Evolutionary conservation across 169 alveolate species (phyloP).

Genomic region (Plasmodium malariae): DNA sequence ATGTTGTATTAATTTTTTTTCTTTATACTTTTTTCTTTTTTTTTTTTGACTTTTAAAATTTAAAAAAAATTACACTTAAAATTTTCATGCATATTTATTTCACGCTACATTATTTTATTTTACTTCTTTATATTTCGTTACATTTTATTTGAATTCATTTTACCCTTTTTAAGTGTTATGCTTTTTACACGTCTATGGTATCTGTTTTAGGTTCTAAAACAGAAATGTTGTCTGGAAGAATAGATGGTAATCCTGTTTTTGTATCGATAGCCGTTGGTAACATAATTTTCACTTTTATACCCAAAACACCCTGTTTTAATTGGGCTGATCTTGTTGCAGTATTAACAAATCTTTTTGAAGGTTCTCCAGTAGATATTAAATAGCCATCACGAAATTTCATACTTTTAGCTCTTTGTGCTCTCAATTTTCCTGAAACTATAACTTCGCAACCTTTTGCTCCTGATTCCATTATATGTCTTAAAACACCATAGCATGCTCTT

Average conservation of each 20-base stretch:
- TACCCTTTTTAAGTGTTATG: background rate
- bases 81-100: background rate
- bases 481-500: constrained; percentile 98
- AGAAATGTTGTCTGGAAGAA: constrained; percentile 97
- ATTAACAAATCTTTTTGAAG: constrained; percentile 96
- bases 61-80: background rate
- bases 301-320: constrained; percentile 98
- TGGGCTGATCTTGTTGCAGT: constrained; percentile 99
- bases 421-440: constrained; percentile 99
- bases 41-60: background rate
- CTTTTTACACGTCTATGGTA: constrained; percentile 41
- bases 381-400: constrained; percentile 99
- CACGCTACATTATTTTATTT: background rate
- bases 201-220: constrained; percentile 97
- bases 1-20: no score
- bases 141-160: background rate
- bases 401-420: constrained; percentile 99
- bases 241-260: constrained; percentile 94
- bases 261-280: constrained; percentile 98
- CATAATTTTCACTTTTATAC: constrained; percentile 96
- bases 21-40: background rate
- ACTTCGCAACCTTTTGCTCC: constrained; percentile 99
- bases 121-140: no score
- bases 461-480: constrained; percentile 97
- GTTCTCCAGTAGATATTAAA: constrained; percentile 99